These are phyloP conservation scores for Aspergillus intermedius DNA, from an alignment of 2,329 filamentous ascomycete species.

Conservation along the genomic window DNA sequence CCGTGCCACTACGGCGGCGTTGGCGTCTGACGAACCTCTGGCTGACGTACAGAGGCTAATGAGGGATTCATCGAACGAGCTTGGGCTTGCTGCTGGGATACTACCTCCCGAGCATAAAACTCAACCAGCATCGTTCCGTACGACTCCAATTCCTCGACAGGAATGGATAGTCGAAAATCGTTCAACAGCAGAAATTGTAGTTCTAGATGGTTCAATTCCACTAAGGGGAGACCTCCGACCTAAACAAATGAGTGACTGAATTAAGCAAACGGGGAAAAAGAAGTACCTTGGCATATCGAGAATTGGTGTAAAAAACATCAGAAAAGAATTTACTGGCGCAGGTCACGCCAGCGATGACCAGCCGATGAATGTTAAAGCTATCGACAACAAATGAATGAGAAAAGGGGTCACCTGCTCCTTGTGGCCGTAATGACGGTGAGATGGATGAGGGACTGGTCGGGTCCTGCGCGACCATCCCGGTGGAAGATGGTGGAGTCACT, in stretches of 20 bases:
- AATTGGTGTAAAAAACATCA: conserved; percentile 98
- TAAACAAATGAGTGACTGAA: conserved; percentile 32
- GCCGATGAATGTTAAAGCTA: conserved; percentile 95
- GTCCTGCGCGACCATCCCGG: conserved; percentile 29
- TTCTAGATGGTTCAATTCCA: conserved; percentile 92
- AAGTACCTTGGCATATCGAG: conserved; percentile 92
- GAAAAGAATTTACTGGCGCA: conserved; percentile 99
- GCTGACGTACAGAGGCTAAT: conserved; percentile 5
- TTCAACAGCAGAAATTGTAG: conserved; percentile 93
- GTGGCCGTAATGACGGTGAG: conserved; percentile 27
- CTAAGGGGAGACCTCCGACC: conserved; percentile 88
- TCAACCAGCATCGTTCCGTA: conserved; percentile 98
- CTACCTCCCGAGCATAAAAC: conserved; percentile 89
- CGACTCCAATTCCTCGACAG: conserved; percentile 90
- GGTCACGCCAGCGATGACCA: conserved; percentile 94
- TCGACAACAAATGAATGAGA: conserved; percentile 87
- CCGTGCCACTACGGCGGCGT: conserved; percentile 25
- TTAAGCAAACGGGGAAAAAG: not conserved
- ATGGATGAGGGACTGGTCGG: conserved; percentile 25
- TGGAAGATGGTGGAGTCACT: conserved; percentile 33
- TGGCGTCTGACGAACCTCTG: conserved; percentile 26
- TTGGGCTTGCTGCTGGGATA: conserved; percentile 52
- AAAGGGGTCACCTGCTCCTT: conserved; percentile 47
- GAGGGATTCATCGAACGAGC: conserved; percentile 20
- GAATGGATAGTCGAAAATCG: conserved; percentile 87